phyloP scores from a whole-genome alignment of 495 filamentous ascomycete genomes.

The Penicillium ochrochloron region DNA sequence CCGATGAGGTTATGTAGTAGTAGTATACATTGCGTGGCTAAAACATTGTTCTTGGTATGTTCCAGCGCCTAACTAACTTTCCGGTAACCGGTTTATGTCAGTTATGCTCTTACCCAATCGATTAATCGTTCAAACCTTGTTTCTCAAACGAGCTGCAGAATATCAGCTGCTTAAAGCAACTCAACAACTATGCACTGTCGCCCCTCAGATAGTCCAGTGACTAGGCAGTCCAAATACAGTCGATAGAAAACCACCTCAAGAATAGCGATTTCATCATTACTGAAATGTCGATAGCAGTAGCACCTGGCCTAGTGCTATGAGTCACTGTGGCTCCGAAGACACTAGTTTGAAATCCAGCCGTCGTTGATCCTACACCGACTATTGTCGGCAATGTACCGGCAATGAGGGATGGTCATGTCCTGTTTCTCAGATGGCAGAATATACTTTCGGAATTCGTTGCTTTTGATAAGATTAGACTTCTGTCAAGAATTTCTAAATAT shows the following conservation, averaged over 20 bases:
- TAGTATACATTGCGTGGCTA: not conserved
- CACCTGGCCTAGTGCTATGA: conserved; percentile 16
- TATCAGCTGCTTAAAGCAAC: not conserved
- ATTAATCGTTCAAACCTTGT: conserved; percentile 11
- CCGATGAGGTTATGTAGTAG: not conserved
- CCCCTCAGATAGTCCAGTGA: not conserved
- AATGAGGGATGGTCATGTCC: not conserved
- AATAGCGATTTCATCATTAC: not conserved
- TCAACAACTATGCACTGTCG: not conserved
- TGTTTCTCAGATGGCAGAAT: not conserved
- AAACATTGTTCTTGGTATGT: not conserved
- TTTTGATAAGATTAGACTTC: not conserved
- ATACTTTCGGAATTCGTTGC: too few relatives aligned
- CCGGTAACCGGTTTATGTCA: not conserved
- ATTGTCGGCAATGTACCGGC: not conserved
- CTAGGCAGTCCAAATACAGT: not conserved
- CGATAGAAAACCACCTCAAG: not conserved
- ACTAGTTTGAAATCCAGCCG: conserved; percentile 24
- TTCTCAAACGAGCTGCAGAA: conserved; percentile 12
- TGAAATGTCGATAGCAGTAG: not conserved
- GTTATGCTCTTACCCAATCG: conserved; percentile 11
- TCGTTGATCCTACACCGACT: conserved; percentile 16
- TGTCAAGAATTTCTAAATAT: too few relatives aligned
- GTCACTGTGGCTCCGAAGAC: conserved; percentile 15
- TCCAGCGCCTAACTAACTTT: conserved; percentile 13